Base-by-base conservation (phyloP, 306 rosid species). In the Cicer bijugum region DNA sequence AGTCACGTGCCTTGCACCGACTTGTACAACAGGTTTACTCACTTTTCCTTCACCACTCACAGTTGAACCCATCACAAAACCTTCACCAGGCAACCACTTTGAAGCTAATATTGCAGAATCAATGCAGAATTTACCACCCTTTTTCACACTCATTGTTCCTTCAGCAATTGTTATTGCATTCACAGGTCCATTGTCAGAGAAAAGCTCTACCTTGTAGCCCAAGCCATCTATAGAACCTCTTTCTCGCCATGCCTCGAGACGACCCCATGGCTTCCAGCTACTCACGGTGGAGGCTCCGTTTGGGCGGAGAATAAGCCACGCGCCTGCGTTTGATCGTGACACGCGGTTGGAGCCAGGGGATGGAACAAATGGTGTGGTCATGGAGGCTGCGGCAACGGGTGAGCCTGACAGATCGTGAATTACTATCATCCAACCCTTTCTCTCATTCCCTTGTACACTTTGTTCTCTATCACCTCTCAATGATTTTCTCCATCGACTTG, bases 241-340 rank as follows among this genome's bases (percentile, higher is more conserved):
- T 42, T 92, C 98, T 3, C 98, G 79, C 98, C 98, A 92, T 0
- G 98, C 98, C 84, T 92, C 93, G 0, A 92, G 85, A 4, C 97
- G 90, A 0, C 93, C 95, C 98, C 98, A 90, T 11, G 98, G 90
- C 83, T 92, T 90, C 98, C 98, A 92, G 78, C 89, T 84, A 65
- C 90, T 85, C 23, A 82, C 78, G 1, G 89, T 81, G 78, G 89
- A 84, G 81, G 85, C 53, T 14, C 93, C 91, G 8, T 90, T 82
- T 5, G 98, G 90, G 1, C 98, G 90, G 55, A 90, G 97, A 28
- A 92, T 90, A 68, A 92, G 89, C 98, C 98, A 92, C 0, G 97
- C 90, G 0, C 98, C 97, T 0, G 98, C 90, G 74, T 89, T 92
- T 0, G 96, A 90, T 33, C 97, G 84, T 3, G 96, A 92, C 20